Conservation (phyloP, 2,329 filamentous ascomycete species). For the Lecanicillium sp. region DNA sequence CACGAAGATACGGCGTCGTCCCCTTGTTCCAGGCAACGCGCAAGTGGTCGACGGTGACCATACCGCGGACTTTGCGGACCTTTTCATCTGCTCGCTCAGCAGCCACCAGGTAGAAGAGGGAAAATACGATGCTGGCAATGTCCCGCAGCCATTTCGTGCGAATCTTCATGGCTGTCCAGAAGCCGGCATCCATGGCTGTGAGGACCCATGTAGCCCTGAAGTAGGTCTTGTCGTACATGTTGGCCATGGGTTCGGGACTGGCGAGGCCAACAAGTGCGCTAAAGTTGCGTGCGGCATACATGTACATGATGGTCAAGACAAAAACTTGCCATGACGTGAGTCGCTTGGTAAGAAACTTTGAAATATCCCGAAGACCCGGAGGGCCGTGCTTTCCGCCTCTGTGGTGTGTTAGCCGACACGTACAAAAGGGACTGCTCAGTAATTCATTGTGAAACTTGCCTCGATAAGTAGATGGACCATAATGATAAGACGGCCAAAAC, state of each 20-base stretch:
- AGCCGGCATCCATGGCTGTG: slow-evolving; percentile 89
- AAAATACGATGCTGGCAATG: slow-evolving; percentile 74
- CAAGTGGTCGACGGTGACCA: slow-evolving; percentile 83
- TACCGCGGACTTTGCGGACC: slow-evolving; percentile 79
- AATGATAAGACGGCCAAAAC: slow-evolving; percentile 86
- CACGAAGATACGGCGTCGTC: slow-evolving; percentile 74
- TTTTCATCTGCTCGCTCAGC: slow-evolving; percentile 96
- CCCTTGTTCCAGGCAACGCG: slow-evolving; percentile 94
- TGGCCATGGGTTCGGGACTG: slow-evolving; percentile 85
- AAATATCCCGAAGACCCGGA: slow-evolving; percentile 63
- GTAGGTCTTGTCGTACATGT: slow-evolving; percentile 86
- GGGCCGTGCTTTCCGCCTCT: slow-evolving; percentile 86
- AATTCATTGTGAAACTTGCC: slow-evolving; percentile 35
- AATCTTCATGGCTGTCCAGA: slow-evolving; percentile 97
- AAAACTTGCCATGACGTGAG: slow-evolving; percentile 87
- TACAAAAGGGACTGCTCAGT: slow-evolving; percentile 7
- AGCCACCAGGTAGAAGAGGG: slow-evolving; percentile 82
- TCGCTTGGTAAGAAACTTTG: slow-evolving; percentile 57
- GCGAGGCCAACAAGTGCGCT: slow-evolving; percentile 86
- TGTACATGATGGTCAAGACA: slow-evolving; percentile 77
- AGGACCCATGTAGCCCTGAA: slow-evolving; percentile 96
- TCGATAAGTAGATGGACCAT: slow-evolving; percentile 78
- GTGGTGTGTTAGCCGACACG: slow-evolving; percentile 8
- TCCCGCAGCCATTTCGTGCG: slow-evolving; percentile 71
- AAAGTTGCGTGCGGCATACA: slow-evolving; percentile 89